phyloP scores from a whole-genome alignment of 2,329 filamentous ascomycete species.

The Cryphonectria japonica region DNA sequence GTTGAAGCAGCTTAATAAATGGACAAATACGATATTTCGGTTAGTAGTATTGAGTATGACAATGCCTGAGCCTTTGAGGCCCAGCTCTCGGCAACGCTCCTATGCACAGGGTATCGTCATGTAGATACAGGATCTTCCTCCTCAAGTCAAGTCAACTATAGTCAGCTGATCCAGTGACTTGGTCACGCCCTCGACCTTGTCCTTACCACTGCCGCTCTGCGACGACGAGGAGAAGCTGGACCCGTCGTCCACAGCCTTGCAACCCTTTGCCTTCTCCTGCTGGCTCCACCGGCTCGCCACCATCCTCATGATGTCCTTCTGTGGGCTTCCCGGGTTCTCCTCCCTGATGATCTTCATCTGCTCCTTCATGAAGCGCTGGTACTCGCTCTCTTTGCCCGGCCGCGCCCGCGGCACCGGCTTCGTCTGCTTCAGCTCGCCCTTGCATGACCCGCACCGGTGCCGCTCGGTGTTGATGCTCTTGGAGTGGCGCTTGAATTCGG shows the following conservation, averaged over 20 bases:
- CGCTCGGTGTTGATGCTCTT: slow-evolving; percentile 76
- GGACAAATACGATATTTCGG: not conserved
- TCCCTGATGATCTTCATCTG: slow-evolving; percentile 66
- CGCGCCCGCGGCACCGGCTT: slow-evolving; percentile 70
- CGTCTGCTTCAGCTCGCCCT: slow-evolving; percentile 70
- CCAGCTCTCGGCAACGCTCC: not conserved
- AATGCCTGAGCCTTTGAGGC: not conserved
- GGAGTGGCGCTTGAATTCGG: slow-evolving; percentile 81
- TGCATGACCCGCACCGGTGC: slow-evolving; percentile 80
- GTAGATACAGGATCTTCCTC: not conserved
- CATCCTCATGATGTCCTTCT: slow-evolving; percentile 71
- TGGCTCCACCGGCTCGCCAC: slow-evolving; percentile 67
- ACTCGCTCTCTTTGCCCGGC: slow-evolving; percentile 43
- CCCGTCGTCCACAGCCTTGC: slow-evolving; percentile 26
- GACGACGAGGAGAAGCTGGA: not conserved
- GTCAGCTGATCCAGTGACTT: slow-evolving; percentile 17
- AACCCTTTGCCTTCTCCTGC: slow-evolving; percentile 39
- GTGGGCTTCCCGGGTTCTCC: slow-evolving; percentile 59
- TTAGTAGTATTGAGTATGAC: not conserved
- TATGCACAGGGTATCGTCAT: slow-evolving; percentile 6
- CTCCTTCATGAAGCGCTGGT: slow-evolving; percentile 63
- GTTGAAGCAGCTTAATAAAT: not conserved
- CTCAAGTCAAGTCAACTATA: slow-evolving; percentile 26
- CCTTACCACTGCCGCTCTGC: not conserved
- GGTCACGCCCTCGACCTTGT: slow-evolving; percentile 24